Evolutionary conservation across 352 stramenopile genomes (phyloP).

Genomic region (Globisporangium abappressorium): DNA sequence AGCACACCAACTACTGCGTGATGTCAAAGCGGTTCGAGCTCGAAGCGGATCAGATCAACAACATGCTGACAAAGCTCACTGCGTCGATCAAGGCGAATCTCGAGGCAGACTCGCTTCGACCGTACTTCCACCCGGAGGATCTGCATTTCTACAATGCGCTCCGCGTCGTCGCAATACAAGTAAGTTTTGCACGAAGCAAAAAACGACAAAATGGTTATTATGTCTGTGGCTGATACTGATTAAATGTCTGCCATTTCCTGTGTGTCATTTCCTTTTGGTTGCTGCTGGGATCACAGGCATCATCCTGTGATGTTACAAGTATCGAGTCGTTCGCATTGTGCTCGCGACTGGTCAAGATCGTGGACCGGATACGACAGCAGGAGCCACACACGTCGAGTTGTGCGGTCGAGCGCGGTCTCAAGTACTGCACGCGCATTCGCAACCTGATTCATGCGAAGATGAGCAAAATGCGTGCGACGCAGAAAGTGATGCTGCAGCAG

Average conservation of each 20-base stretch:
- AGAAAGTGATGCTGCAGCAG: conserved; percentile 79
- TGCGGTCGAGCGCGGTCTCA: conserved; percentile 44
- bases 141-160: conserved; percentile 75
- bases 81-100: conserved; percentile 60
- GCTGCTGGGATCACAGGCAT: conserved; percentile 28
- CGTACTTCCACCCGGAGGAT: conserved; percentile 50
- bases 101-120: conserved; percentile 28
- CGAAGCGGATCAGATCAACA: conserved; percentile 78
- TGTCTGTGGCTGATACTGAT: not conserved
- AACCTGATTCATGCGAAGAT: conserved; percentile 86
- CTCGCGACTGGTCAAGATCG: conserved; percentile 71
- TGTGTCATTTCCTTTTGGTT: conserved; percentile 5
- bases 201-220: not conserved
- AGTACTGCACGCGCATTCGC: conserved; percentile 56
- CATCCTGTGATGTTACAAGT: conserved; percentile 66
- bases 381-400: conserved; percentile 45
- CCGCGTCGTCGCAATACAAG: conserved; percentile 59
- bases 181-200: conserved; percentile 13
- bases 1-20: conserved; percentile 80
- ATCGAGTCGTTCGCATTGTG: conserved; percentile 79
- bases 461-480: conserved; percentile 80
- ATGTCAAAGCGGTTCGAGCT: conserved; percentile 75
- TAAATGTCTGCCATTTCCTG: not conserved
- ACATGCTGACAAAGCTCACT: conserved; percentile 47
- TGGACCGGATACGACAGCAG: conserved; percentile 65